Evolutionary conservation across 257 asterid genomes (phyloP).

Genomic region (Nicotiana paniculata): DNA sequence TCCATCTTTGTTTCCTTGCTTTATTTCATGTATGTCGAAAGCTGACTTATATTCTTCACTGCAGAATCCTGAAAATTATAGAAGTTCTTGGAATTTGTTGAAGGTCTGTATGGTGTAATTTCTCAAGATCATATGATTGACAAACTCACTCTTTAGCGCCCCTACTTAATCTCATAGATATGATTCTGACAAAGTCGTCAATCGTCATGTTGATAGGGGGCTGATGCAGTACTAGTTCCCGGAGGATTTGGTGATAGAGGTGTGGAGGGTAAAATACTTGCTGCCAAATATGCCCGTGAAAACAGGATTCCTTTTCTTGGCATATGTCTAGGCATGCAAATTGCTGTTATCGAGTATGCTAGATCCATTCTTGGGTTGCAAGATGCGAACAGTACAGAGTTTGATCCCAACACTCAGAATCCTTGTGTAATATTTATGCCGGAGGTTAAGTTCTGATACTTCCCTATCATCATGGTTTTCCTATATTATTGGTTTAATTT

Average conservation of each 20-base stretch:
- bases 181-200: slow-evolving; percentile 9
- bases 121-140: background rate
- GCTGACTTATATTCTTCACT: slow-evolving; percentile 16
- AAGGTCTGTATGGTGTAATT: slow-evolving; percentile 38
- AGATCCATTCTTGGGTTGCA: slow-evolving; percentile 58
- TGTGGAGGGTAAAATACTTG: slow-evolving; percentile 74
- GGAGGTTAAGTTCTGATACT: slow-evolving; percentile 34
- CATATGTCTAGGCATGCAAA: slow-evolving; percentile 81
- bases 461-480: background rate
- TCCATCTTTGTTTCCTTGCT: slow-evolving; percentile 8
- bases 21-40: slow-evolving; percentile 20
- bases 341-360: slow-evolving; percentile 60
- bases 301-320: slow-evolving; percentile 64
- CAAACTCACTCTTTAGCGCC: background rate
- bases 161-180: background rate
- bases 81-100: slow-evolving; percentile 53
- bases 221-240: slow-evolving; percentile 70
- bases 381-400: slow-evolving; percentile 70
- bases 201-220: slow-evolving; percentile 37
- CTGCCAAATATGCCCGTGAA: slow-evolving; percentile 79
- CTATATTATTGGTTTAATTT: background rate
- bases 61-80: slow-evolving; percentile 60
- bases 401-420: slow-evolving; percentile 45
- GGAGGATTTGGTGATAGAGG: slow-evolving; percentile 92
- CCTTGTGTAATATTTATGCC: slow-evolving; percentile 78